phyloP scores from a whole-genome alignment of 2,329 filamentous ascomycete genomes.

The Xylariaceae sp. region DNA sequence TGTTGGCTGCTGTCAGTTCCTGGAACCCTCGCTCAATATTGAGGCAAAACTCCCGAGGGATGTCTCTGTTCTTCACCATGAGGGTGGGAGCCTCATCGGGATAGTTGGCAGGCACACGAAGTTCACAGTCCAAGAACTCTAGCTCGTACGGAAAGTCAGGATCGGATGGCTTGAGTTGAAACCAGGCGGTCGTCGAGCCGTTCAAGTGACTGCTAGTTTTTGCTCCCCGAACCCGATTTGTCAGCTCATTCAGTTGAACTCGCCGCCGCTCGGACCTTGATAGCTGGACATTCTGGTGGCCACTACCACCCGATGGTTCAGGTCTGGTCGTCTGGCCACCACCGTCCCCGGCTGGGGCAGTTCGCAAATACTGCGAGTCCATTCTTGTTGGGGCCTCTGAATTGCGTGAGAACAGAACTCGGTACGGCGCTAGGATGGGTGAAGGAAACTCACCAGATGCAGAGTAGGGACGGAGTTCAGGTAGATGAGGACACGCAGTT shows the following conservation, averaged over 20 bases:
- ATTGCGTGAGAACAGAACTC: too few species aligned
- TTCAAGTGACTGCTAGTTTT: constrained; percentile 27
- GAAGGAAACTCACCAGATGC: too few species aligned
- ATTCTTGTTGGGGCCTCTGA: too few species aligned
- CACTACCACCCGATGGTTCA: too few species aligned
- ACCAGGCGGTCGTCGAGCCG: constrained; percentile 53
- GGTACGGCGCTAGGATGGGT: too few species aligned
- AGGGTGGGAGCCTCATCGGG: constrained; percentile 55
- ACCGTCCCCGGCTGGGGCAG: too few species aligned
- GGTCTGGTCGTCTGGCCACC: too few species aligned
- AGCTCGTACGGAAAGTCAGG: constrained; percentile 81
- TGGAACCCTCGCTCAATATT: constrained; percentile 75
- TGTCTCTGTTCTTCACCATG: constrained; percentile 61
- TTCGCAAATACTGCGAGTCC: too few species aligned
- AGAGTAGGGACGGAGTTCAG: too few species aligned
- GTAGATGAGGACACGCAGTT: too few species aligned
- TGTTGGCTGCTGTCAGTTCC: constrained; percentile 51
- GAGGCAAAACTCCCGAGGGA: constrained; percentile 65
- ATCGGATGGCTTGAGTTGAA: constrained; percentile 67
- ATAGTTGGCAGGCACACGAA: constrained; percentile 61
- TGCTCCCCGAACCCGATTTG: constrained; percentile 50
- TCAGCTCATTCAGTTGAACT: constrained; percentile 70
- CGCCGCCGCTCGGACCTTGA: constrained; percentile 52
- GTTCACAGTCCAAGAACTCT: constrained; percentile 59
- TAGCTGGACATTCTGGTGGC: too few species aligned